Base-by-base conservation (phyloP, 129 eudicot species). In the Calendula officinalis region DNA sequence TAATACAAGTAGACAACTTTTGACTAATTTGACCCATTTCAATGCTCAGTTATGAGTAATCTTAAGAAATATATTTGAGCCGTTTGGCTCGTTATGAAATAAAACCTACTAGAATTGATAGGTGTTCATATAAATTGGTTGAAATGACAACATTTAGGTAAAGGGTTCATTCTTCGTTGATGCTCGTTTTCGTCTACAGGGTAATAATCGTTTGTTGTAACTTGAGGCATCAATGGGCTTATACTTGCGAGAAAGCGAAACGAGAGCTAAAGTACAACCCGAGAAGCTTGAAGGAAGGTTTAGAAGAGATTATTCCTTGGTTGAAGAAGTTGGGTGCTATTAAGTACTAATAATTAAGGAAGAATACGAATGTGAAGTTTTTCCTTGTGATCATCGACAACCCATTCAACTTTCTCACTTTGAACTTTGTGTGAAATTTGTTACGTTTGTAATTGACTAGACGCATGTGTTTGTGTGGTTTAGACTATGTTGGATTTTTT, bases 261-360 rank as follows among this genome's bases (percentile, higher is more conserved):
- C 6, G 13, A 62, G 97, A 85, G 78, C 77, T 89, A 55, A 77
- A 69, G 66, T 89, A 89, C 61, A 78, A 74, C 52, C 94, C 97
- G 15, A 80, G 96, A 81, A 82, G 83, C 76, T 76, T 89, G 82
- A 74, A 52, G 45, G 87, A 85, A 61, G 96, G 96, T 66, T 75
- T 85, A 11, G 59, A 60, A 41, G 96, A 89, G 66, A 71, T 89
- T 49, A 82, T 82, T 27, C 83, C 85, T 12, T 89, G 96, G 96
- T 73, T 89, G 78, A 89, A 82, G 81, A 78, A 69, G 38, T 67
- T 65, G 66, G 87, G 87, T 38, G 40, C 75, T 54, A 82, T 89
- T 57, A 80, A 89, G 65, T 89, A 82, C 75, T 85, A 84, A 70
- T 46, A 64, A 54, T 22, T 22, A 22, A 22, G 30, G 57, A 9